phyloP scores from a whole-genome alignment of 768 basidiomycete genomes.

The Pulveroboletus sp. region DNA sequence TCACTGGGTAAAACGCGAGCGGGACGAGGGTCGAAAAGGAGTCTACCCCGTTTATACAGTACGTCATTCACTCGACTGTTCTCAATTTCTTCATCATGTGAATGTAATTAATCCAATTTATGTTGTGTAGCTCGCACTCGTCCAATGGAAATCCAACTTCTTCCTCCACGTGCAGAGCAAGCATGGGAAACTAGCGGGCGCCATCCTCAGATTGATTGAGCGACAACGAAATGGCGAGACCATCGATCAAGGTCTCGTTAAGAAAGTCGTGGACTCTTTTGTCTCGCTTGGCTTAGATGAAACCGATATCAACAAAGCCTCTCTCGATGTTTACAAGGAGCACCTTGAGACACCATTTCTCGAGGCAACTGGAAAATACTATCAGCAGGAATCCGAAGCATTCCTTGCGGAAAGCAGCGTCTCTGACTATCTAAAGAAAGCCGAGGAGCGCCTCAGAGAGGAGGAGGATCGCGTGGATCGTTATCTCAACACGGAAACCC shows the following conservation, averaged over 20 bases:
- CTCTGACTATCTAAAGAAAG: conserved; percentile 93
- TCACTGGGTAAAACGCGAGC: conserved; percentile 98
- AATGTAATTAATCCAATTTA: conserved; percentile 1
- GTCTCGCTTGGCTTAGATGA: conserved; percentile 94
- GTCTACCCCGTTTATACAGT: conserved; percentile 97
- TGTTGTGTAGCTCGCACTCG: conserved; percentile 70
- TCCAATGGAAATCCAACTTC: conserved; percentile 92
- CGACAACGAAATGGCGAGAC: conserved; percentile 90
- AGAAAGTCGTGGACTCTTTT: conserved; percentile 92
- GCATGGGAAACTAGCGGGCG: conserved; percentile 76
- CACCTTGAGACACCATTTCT: conserved; percentile 91
- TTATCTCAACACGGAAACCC: conserved; percentile 85
- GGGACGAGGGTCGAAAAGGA: conserved; percentile 92
- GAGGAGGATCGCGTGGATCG: conserved; percentile 95
- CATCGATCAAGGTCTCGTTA: conserved; percentile 89
- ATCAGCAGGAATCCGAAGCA: conserved; percentile 84
- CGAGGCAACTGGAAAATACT: conserved; percentile 83
- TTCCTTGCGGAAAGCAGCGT: conserved; percentile 87
- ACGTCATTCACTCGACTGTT: conserved; percentile 24
- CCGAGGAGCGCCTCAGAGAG: conserved; percentile 86
- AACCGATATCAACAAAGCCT: conserved; percentile 84
- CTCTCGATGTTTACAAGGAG: conserved; percentile 88
- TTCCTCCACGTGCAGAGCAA: conserved; percentile 85
- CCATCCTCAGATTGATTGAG: conserved; percentile 87
- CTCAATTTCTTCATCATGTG: not conserved